Percentiles rank a stretch among this genome's conserved stretches.
Conservation (phyloP, 257 asterid genomes). For the Lycium barbarum region DNA sequence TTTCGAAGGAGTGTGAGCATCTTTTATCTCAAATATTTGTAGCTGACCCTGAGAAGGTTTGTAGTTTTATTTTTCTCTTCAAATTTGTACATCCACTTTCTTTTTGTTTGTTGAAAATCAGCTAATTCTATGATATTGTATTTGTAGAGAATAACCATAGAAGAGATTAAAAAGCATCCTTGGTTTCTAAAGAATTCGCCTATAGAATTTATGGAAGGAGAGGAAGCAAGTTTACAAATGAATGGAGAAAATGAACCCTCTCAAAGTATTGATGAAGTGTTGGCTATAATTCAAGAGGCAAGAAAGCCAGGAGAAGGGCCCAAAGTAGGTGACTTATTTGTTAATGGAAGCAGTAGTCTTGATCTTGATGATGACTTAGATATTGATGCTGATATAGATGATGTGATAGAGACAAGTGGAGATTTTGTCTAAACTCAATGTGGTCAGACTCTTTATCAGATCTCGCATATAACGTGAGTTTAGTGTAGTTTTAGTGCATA, state of each 20-base stretch:
- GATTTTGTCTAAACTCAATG: conserved; percentile 59
- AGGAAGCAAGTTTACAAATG: conserved; percentile 49
- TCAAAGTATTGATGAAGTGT: conserved; percentile 71
- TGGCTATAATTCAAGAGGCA: conserved; percentile 74
- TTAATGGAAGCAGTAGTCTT: conserved; percentile 65
- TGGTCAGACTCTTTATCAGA: rapidly evolving
- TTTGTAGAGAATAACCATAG: conserved; percentile 76
- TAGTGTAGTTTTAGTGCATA: no score
- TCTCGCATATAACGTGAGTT: not conserved
- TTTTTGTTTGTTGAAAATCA: not conserved
- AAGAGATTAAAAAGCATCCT: conserved; percentile 75
- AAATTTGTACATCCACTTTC: not conserved
- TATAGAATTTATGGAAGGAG: conserved; percentile 57
- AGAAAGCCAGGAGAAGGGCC: conserved; percentile 42
- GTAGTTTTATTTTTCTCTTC: not conserved
- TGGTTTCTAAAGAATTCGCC: conserved; percentile 78
- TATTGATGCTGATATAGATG: conserved; percentile 63
- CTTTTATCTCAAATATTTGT: conserved; percentile 80
- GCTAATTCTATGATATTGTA: not conserved
- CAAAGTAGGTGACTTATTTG: conserved; percentile 41
- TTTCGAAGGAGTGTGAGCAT: conserved; percentile 79
- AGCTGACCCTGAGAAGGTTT: conserved; percentile 81
- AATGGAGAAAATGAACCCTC: conserved; percentile 37
- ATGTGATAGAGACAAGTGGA: conserved; percentile 70
- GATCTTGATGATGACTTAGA: conserved; percentile 78